Percentiles rank a stretch among this genome's conserved stretches.
Conservation (phyloP, 495 filamentous ascomycete genomes). For the Lepraria neglecta region DNA sequence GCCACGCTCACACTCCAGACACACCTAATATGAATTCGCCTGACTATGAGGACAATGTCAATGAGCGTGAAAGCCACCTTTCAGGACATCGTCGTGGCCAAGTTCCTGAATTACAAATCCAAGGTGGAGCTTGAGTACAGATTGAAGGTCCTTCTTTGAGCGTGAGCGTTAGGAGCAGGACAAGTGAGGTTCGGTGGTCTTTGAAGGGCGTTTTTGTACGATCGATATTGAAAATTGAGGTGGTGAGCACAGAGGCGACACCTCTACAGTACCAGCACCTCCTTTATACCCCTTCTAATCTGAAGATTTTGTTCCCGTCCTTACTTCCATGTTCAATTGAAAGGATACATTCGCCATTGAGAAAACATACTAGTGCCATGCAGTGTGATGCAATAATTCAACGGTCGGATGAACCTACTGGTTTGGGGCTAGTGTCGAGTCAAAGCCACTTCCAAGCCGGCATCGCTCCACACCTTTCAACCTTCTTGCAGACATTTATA, state of each 20-base stretch:
- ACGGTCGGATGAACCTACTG: constrained; percentile 6
- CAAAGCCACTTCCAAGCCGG: background rate
- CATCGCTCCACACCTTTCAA: background rate
- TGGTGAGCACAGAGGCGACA: too few species aligned
- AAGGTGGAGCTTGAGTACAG: constrained; percentile 11
- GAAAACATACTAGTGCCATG: background rate
- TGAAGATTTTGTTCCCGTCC: too few species aligned
- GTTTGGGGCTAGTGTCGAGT: background rate
- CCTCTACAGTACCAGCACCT: too few species aligned
- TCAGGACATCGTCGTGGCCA: background rate
- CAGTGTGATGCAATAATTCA: constrained; percentile 2
- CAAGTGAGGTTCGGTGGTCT: background rate
- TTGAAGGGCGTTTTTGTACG: background rate
- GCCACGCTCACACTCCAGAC: constrained; percentile 8
- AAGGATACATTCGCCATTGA: background rate
- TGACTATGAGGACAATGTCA: background rate
- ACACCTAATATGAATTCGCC: constrained; percentile 1
- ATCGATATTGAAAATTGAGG: background rate
- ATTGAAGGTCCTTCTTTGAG: background rate
- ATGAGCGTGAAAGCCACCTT: constrained; percentile 8
- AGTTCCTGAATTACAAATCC: constrained; percentile 3
- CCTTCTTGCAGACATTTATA: background rate
- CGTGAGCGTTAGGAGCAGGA: background rate
- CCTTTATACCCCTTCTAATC: too few species aligned
- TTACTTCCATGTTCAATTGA: too few species aligned